Base-by-base conservation (phyloP, 1,284 basidiomycete species). In the Anthracocystis walkeri region DNA sequence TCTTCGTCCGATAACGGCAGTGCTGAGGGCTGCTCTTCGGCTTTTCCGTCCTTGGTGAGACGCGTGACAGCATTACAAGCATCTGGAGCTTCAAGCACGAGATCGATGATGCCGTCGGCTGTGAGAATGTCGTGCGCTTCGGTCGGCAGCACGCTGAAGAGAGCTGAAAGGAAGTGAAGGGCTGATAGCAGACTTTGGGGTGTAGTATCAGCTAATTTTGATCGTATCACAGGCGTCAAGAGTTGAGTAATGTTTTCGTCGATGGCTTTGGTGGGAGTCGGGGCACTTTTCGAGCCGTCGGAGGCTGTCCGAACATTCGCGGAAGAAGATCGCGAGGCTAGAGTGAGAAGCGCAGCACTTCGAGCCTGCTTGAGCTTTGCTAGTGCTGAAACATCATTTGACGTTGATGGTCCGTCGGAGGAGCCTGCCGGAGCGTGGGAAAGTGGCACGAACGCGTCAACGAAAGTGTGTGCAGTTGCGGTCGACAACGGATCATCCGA, bases 401-500 rank as follows among this genome's bases (percentile, higher is more conserved):
- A 58, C 20, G 48, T 46, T 2, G 60, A 49, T 6, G 31, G 42
- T 18, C 10, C 27, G 25, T 44, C 59, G 29, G 48, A 52, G 29
- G 48, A 21, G 21, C 5, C 7, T 2, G 2, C 14, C 7, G 7
- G 42, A 27, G 64, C 29, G 44, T 66, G 48, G 21, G 52, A 63
- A 42, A 72, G 56, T 4, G 69, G 69, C 18, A 44, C 56, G 27
- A 75, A 75, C 18, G 66, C 66, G 60, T 66, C 66, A 44, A 75
- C 49, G 31, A 69, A 70, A 8, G 58, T 56, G 4, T 75, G 45
- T 25, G 63, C 72, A n/a, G 60, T 69, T 14, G 66, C 51, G n/a
- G 72, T 75, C 5, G 66, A 69, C 10, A 75, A 44, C 45, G 72
- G 72, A 29, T 75, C 72, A 29, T 58, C 63, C 45, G 63, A 69